Conservation (phyloP, 169 alveolate species). For the Plasmodium relictum region DNA sequence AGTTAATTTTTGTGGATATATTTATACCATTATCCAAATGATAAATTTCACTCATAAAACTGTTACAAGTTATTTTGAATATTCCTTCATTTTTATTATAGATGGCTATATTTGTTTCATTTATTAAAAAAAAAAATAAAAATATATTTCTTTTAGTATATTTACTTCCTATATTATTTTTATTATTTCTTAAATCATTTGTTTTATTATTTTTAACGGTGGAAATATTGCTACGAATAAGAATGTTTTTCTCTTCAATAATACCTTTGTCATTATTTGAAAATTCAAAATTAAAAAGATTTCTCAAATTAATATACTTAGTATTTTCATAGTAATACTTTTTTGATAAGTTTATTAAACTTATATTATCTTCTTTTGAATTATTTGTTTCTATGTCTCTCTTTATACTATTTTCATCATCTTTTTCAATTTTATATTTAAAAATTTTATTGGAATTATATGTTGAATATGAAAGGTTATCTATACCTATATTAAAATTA, state of each 20-base stretch:
- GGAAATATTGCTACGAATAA: background rate
- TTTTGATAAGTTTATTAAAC: background rate
- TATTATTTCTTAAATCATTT: background rate
- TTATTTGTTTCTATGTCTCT: background rate
- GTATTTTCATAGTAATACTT: constrained; percentile 12
- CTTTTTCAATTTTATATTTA: background rate
- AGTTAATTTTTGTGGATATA: constrained; percentile 34
- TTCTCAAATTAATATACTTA: constrained; percentile 51
- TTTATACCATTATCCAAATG: constrained; percentile 5
- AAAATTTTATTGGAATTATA: background rate
- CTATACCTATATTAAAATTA: background rate
- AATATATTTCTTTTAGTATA: background rate
- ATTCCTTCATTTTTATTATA: constrained; percentile 60
- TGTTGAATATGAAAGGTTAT: background rate
- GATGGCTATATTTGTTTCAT: constrained; percentile 25
- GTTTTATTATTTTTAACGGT: background rate
- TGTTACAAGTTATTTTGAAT: constrained; percentile 34
- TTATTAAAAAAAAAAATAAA: constrained; percentile 39
- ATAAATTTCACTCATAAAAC: constrained; percentile 46
- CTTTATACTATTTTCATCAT: background rate
- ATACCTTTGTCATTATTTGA: background rate
- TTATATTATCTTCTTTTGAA: background rate
- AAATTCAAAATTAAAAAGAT: constrained; percentile 40
- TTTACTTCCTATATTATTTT: constrained; percentile 5
- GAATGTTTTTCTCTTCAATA: constrained; percentile 20